Percentiles rank a stretch among this genome's conserved stretches.
Conservation (phyloP, 768 basidiomycete genomes). For the Xanthoconium stramineum region DNA sequence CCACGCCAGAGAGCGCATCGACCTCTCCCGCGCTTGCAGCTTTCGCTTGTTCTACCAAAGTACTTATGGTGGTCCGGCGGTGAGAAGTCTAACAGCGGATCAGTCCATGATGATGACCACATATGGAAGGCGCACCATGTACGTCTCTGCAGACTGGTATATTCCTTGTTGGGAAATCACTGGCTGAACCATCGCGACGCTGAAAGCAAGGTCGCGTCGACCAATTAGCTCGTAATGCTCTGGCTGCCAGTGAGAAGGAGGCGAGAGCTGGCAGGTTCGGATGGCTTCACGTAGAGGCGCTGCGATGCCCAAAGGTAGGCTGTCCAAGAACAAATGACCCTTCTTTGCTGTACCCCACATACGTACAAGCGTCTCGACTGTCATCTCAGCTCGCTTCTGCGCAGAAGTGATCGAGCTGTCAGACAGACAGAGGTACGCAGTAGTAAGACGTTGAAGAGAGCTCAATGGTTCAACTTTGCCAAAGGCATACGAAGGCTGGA, state of each 20-base stretch:
- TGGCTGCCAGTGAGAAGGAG: constrained; percentile 68
- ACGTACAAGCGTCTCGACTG: constrained; percentile 54
- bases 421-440: constrained; percentile 56
- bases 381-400: constrained; percentile 65
- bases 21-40: constrained; percentile 52
- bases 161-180: constrained; percentile 27
- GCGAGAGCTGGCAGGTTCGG: constrained; percentile 77
- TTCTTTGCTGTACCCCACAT: constrained; percentile 36
- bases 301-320: constrained; percentile 65
- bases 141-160: constrained; percentile 32
- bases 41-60: constrained; percentile 50
- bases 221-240: constrained; percentile 34
- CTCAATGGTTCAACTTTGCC: constrained; percentile 59
- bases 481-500: constrained; percentile 55
- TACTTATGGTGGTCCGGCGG: constrained; percentile 48
- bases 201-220: constrained; percentile 31
- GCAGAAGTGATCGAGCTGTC: constrained; percentile 48
- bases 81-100: constrained; percentile 43
- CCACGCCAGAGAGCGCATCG: constrained; percentile 64
- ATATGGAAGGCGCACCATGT: constrained; percentile 22
- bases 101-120: background rate
- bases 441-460: constrained; percentile 50
- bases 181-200: constrained; percentile 31
- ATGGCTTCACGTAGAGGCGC: constrained; percentile 82
- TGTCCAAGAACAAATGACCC: constrained; percentile 47